These are phyloP conservation scores for Lentinula guzmanii DNA, from an alignment of 768 basidiomycete species.

Conservation along the genomic window DNA sequence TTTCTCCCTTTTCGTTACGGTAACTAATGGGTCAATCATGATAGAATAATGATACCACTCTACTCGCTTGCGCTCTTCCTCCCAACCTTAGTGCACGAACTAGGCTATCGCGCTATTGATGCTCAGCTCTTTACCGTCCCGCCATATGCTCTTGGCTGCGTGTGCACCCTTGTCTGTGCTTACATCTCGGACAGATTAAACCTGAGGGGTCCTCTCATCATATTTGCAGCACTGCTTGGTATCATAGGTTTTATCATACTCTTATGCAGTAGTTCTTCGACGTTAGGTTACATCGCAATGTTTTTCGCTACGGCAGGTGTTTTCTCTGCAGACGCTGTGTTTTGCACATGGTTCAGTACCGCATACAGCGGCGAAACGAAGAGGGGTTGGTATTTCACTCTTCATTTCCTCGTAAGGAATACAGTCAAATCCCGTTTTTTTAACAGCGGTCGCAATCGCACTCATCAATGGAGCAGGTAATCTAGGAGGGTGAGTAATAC, in stretches of 20 bases:
- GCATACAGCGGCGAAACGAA: not conserved
- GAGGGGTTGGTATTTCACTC: constrained; percentile 9
- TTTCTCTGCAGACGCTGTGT: constrained; percentile 32
- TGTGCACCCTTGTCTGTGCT: constrained; percentile 35
- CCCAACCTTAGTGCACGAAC: constrained; percentile 43
- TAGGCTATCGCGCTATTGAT: constrained; percentile 41
- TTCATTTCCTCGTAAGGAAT: not conserved
- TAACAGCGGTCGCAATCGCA: constrained; percentile 35
- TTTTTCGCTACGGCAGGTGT: constrained; percentile 36
- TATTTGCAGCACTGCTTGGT: constrained; percentile 33
- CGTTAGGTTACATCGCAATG: constrained; percentile 29
- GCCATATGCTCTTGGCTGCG: constrained; percentile 40
- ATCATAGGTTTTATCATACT: constrained; percentile 48
- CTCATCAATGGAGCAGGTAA: constrained; percentile 42
- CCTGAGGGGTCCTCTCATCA: constrained; percentile 43
- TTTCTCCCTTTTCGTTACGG: not conserved
- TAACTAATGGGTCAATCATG: not conserved
- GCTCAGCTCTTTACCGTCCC: constrained; percentile 50
- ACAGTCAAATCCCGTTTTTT: not conserved
- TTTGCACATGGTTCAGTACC: constrained; percentile 36
- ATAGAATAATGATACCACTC: constrained; percentile 25
- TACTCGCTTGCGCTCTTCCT: constrained; percentile 36
- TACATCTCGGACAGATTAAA: constrained; percentile 35
- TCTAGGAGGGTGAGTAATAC: constrained; percentile 27
- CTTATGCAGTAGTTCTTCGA: constrained; percentile 22